A percentile compares a stretch with the other conserved stretches of the same genome.
Evolutionary conservation across 768 basidiomycete genomes (phyloP).

Genomic region (Leucosporidium yakuticum): DNA sequence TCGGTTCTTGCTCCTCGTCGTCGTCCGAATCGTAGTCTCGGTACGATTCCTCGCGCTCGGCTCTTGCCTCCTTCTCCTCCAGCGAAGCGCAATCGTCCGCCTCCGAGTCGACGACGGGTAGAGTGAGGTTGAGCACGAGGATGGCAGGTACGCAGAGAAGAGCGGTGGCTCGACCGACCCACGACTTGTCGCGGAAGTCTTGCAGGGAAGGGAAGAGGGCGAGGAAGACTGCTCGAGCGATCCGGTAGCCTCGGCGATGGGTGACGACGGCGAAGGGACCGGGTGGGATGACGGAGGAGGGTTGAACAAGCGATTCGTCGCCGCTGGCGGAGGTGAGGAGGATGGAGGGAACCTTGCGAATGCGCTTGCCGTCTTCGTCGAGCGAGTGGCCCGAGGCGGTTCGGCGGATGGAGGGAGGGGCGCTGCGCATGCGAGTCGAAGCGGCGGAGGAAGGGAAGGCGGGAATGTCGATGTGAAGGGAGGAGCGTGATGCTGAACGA

Average conservation of each 20-base stretch:
- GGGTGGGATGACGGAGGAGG: constrained; percentile 1
- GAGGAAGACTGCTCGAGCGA: constrained; percentile 47
- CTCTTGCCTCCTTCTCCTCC: constrained; percentile 53
- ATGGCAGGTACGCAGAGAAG: constrained; percentile 83
- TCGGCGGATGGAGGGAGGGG: not conserved
- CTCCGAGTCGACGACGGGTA: constrained; percentile 68
- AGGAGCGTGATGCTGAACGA: not conserved
- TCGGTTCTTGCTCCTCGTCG: constrained; percentile 20
- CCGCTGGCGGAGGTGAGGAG: constrained; percentile 24
- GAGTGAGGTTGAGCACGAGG: constrained; percentile 72
- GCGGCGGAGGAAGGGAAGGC: not conserved
- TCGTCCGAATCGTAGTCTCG: constrained; percentile 49
- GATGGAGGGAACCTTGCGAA: constrained; percentile 25
- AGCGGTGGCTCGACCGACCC: constrained; percentile 64
- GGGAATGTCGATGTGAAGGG: constrained; percentile 5
- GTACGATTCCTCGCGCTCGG: constrained; percentile 36
- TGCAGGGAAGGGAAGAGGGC: constrained; percentile 81
- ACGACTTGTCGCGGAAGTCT: constrained; percentile 62
- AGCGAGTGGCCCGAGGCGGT: not conserved
- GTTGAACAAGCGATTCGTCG: constrained; percentile 1
- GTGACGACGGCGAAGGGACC: not conserved
- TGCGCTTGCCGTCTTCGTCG: not conserved
- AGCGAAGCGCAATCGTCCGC: constrained; percentile 58
- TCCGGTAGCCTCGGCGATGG: constrained; percentile 1
- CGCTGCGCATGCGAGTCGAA: not conserved